These are phyloP conservation scores for Tetratostichococcus sp. DNA, from an alignment of 139 green algal species.

Conservation along the genomic window DNA sequence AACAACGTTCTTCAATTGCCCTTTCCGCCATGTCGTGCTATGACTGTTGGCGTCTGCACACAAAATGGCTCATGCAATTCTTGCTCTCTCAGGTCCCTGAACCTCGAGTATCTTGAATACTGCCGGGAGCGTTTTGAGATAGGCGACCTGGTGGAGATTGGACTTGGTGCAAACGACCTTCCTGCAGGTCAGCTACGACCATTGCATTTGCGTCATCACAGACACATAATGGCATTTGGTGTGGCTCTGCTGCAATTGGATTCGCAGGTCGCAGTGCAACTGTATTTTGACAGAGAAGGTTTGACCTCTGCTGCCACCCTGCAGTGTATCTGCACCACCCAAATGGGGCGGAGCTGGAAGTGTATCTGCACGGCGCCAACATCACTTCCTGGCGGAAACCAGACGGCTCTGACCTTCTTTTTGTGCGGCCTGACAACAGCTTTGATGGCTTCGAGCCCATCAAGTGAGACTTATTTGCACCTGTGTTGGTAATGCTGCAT, in stretches of 20 bases:
- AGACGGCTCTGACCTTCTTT: constrained; percentile 34
- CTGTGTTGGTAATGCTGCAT: no score
- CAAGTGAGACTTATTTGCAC: constrained; percentile 2
- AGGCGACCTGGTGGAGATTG: constrained; percentile 19
- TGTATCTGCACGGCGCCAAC: constrained; percentile 38
- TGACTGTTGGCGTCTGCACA: background rate
- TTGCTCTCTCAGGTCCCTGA: background rate
- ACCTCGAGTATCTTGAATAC: constrained; percentile 30
- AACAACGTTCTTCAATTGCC: background rate
- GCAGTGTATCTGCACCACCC: constrained; percentile 29
- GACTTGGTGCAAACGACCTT: constrained; percentile 6
- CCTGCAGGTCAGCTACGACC: constrained; percentile 8
- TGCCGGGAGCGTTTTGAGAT: constrained; percentile 30
- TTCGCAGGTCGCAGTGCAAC: background rate
- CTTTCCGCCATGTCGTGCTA: background rate
- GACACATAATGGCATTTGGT: background rate
- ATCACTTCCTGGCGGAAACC: constrained; percentile 28
- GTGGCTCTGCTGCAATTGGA: background rate
- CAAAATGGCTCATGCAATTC: background rate
- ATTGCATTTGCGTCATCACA: no score
- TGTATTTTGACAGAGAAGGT: background rate
- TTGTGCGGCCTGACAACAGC: constrained; percentile 13
- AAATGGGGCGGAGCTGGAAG: constrained; percentile 8
- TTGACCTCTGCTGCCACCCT: background rate
- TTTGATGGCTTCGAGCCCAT: constrained; percentile 30